These are phyloP conservation scores for Mortierella sp. DNA, from an alignment of 371 early-diverging fungal genomes.

Conservation along the genomic window DNA sequence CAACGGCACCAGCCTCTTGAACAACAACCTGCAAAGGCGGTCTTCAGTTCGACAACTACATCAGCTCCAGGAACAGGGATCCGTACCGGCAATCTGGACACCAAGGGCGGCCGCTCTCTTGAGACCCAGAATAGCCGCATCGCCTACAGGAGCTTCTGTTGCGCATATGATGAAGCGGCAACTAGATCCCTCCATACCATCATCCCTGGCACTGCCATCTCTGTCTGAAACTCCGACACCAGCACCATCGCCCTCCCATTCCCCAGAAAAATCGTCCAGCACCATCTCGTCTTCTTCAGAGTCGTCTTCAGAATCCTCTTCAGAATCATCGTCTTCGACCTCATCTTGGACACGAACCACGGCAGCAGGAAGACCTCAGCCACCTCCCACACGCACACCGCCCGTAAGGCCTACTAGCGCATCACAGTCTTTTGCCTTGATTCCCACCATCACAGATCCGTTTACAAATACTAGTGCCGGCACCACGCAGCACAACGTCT, in stretches of 20 bases:
- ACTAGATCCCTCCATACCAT: background rate
- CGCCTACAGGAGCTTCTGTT: background rate
- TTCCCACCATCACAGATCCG: constrained; percentile 34
- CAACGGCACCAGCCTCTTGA: background rate
- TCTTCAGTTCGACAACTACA: no score
- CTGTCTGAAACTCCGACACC: constrained; percentile 6
- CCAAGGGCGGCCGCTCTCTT: background rate
- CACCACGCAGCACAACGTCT: constrained; percentile 26
- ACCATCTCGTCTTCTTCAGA: constrained; percentile 1
- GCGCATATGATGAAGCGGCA: constrained; percentile 16
- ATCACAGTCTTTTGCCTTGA: constrained; percentile 9
- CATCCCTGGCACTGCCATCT: background rate
- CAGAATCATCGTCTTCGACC: background rate
- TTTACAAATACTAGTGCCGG: constrained; percentile 20
- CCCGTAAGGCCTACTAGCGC: constrained; percentile 8
- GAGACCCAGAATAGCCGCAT: background rate
- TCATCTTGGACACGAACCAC: background rate
- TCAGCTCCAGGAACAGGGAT: background rate
- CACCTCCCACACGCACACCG: constrained; percentile 5
- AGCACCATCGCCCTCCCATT: background rate
- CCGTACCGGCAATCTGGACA: constrained; percentile 5
- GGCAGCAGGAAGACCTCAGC: background rate
- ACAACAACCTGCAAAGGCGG: background rate
- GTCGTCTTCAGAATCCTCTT: constrained; percentile 10
- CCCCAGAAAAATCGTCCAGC: constrained; percentile 4